Conservation (phyloP, 2,329 filamentous ascomycete genomes). For the Hymenoscyphus linearis region DNA sequence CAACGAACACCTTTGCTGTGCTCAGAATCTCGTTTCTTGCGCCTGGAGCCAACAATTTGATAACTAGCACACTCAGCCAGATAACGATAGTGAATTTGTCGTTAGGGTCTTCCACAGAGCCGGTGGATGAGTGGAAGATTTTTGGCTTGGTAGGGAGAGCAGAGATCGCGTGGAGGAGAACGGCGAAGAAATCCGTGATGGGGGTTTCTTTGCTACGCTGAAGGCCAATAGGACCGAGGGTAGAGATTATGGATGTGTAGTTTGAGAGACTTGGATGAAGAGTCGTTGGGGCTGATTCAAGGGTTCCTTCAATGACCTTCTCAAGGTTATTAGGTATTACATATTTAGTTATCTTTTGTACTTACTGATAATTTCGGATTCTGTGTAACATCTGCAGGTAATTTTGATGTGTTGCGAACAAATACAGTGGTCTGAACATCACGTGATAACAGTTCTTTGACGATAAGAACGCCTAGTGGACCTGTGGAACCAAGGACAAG, state of each 20-base stretch:
- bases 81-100: not conserved
- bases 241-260: not conserved
- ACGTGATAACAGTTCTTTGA: not conserved
- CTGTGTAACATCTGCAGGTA: not conserved
- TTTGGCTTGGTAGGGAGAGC: not conserved
- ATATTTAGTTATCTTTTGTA: not conserved
- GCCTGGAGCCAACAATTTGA: not conserved
- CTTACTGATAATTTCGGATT: not conserved
- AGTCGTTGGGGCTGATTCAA: not conserved
- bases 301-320: not conserved
- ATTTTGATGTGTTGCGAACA: not conserved
- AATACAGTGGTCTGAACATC: not conserved
- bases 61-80: not conserved
- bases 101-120: not conserved
- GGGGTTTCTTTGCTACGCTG: not conserved
- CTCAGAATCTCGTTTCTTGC: not conserved
- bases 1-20: not conserved
- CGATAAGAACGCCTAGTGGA: not conserved
- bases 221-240: not conserved
- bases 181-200: not conserved
- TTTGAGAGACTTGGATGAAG: not conserved
- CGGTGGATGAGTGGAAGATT: not conserved
- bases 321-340: not conserved
- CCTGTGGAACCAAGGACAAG: not conserved
- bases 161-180: not conserved